Conservation (phyloP, 1,284 basidiomycete species). For the Pisolithus thermaeus region DNA sequence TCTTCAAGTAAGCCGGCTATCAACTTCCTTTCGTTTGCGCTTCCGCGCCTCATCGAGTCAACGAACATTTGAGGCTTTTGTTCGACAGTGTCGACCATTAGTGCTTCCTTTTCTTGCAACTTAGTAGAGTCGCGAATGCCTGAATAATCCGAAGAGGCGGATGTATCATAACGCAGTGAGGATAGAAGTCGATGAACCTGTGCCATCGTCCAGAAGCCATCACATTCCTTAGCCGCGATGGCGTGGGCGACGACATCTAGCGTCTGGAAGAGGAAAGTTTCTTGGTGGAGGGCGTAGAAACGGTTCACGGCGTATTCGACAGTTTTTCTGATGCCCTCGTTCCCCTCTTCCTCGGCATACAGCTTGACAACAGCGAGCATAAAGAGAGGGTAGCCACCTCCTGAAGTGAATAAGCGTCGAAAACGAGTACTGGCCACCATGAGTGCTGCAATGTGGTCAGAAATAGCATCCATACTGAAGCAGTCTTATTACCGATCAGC, state of each 20-base stretch:
- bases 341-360: slow-evolving; percentile 54
- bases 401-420: slow-evolving; percentile 65
- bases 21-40: slow-evolving; percentile 30
- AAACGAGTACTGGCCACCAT: slow-evolving; percentile 78
- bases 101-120: slow-evolving; percentile 64
- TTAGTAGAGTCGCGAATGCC: slow-evolving; percentile 66
- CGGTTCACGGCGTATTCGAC: slow-evolving; percentile 70
- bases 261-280: slow-evolving; percentile 72
- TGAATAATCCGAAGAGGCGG: slow-evolving; percentile 49
- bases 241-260: slow-evolving; percentile 59
- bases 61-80: slow-evolving; percentile 62
- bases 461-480: slow-evolving; percentile 1
- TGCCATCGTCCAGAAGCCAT: slow-evolving; percentile 45
- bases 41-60: slow-evolving; percentile 42
- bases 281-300: slow-evolving; percentile 72
- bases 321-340: slow-evolving; percentile 53
- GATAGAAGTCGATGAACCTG: slow-evolving; percentile 51
- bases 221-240: slow-evolving; percentile 43
- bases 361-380: slow-evolving; percentile 65
- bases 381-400: slow-evolving; percentile 66
- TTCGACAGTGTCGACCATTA: slow-evolving; percentile 64
- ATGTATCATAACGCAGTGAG: slow-evolving; percentile 40
- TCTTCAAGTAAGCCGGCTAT: slow-evolving; percentile 51
- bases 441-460: slow-evolving; percentile 32
- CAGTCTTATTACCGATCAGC: slow-evolving; percentile 52